A percentile compares a stretch with the other conserved stretches of the same genome.
phyloP scores from a whole-genome alignment of 2,329 filamentous ascomycete species.

The Claviceps sp. region DNA sequence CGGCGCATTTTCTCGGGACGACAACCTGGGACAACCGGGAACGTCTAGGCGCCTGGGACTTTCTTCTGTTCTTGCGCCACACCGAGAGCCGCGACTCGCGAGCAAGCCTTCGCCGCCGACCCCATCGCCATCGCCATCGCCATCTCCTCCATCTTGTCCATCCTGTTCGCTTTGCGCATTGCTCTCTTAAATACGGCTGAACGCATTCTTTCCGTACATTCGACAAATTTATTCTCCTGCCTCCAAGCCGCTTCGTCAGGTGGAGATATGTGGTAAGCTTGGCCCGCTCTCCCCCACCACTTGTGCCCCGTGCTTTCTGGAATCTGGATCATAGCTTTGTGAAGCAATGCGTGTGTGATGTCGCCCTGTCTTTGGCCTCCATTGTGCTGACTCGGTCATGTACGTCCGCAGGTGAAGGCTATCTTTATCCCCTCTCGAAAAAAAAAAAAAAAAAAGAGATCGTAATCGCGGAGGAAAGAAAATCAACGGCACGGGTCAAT shows the following conservation, averaged over 20 bases:
- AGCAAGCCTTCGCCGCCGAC: not conserved
- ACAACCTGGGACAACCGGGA: not conserved
- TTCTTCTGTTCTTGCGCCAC: not conserved
- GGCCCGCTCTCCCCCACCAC: not conserved
- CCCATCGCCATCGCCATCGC: not conserved
- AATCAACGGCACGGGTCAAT: slow-evolving; percentile 4
- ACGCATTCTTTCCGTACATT: not conserved
- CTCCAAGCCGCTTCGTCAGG: not conserved
- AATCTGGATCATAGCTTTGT: not conserved
- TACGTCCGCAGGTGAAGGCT: slow-evolving; percentile 1
- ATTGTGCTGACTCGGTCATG: slow-evolving; percentile 1
- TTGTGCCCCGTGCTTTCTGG: not conserved
- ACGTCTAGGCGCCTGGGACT: too few relatives aligned
- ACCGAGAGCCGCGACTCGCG: not conserved
- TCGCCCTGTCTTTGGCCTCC: not conserved
- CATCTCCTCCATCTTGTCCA: not conserved
- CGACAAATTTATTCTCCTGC: not conserved
- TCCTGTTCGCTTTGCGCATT: not conserved
- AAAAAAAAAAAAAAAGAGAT: not conserved
- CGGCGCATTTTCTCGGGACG: not conserved
- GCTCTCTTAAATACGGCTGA: not conserved
- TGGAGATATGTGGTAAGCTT: slow-evolving; percentile 6
- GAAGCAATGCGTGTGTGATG: slow-evolving; percentile 1
- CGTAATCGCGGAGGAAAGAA: not conserved
- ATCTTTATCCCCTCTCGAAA: not conserved